Percentiles rank a stretch among this genome's conserved stretches.
Conservation (phyloP, 164 flowering plant genomes). For the Cinnamomum chago region DNA sequence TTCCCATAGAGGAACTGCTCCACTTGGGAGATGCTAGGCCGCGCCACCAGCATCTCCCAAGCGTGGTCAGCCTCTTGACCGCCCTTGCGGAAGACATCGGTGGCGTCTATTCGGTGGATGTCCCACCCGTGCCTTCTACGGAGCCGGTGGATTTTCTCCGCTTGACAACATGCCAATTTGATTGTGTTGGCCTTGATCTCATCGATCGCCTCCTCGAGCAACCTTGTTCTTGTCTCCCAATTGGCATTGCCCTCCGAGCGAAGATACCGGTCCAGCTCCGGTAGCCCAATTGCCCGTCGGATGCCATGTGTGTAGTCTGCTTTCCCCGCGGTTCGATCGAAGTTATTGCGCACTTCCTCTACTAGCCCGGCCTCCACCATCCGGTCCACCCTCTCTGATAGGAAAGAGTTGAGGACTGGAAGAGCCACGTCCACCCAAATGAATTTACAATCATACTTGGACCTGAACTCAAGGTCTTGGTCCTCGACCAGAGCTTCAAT, state of each 20-base stretch:
- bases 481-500: slow-evolving; percentile 55
- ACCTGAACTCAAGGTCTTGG: slow-evolving; percentile 25
- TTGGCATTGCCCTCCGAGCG: slow-evolving; percentile 20
- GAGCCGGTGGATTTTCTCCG: slow-evolving; percentile 55
- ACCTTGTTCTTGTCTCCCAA: slow-evolving; percentile 10
- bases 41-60: slow-evolving; percentile 50
- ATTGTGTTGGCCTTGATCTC: slow-evolving; percentile 57
- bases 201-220: slow-evolving; percentile 38
- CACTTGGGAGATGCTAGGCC: slow-evolving; percentile 38
- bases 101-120: slow-evolving; percentile 65
- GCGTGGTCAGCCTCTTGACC: slow-evolving; percentile 37
- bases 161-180: slow-evolving; percentile 44
- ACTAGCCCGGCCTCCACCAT: slow-evolving; percentile 67
- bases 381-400: slow-evolving; percentile 53
- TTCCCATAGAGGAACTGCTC: slow-evolving; percentile 27
- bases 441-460: slow-evolving; percentile 60
- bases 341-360: slow-evolving; percentile 43
- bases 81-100: slow-evolving; percentile 38
- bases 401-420: slow-evolving; percentile 44
- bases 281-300: slow-evolving; percentile 71
- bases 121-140: slow-evolving; percentile 36
- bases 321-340: slow-evolving; percentile 22
- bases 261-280: slow-evolving; percentile 51
- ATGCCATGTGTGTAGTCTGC: slow-evolving; percentile 55
- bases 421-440: slow-evolving; percentile 70